These are phyloP conservation scores for Fusarium decemcellulare DNA, from an alignment of 2,329 filamentous ascomycete genomes.

Conservation along the genomic window DNA sequence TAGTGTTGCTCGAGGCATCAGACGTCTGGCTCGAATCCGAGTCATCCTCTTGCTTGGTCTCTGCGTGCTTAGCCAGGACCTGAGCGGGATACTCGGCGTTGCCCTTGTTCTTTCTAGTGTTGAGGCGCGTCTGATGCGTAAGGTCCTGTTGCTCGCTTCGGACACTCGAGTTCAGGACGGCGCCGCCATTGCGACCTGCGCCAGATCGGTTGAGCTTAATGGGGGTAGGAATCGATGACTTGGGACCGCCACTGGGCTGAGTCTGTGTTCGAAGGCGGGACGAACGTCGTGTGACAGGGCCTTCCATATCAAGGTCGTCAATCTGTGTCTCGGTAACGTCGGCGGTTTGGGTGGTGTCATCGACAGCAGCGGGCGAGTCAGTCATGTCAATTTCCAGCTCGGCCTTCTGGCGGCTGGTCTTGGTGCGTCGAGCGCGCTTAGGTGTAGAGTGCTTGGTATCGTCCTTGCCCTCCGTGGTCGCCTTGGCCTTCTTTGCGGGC, in stretches of 20 bases:
- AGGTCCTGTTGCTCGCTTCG: constrained; percentile 52
- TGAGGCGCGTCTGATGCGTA: constrained; percentile 51
- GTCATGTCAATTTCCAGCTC: constrained; percentile 30
- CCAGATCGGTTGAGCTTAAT: constrained; percentile 50
- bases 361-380: constrained; percentile 18
- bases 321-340: constrained; percentile 17
- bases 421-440: constrained; percentile 45
- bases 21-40: constrained; percentile 28
- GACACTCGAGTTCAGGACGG: constrained; percentile 42
- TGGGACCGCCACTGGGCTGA: constrained; percentile 31
- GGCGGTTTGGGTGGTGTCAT: constrained; percentile 1
- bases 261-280: constrained; percentile 49
- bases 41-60: constrained; percentile 39
- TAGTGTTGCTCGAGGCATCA: constrained; percentile 27
- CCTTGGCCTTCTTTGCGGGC: constrained; percentile 38
- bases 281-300: constrained; percentile 49
- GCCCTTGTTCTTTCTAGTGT: constrained; percentile 55
- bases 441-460: constrained; percentile 35
- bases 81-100: constrained; percentile 53
- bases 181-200: constrained; percentile 41
- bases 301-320: constrained; percentile 25
- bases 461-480: constrained; percentile 6
- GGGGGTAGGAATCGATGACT: constrained; percentile 53
- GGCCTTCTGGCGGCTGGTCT: constrained; percentile 30
- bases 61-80: constrained; percentile 50